Evolutionary conservation across 176 grass and related monocot genomes (phyloP), one percentile per base, ranked within the genome.

Genomic region (Bothriochloa decipiens): DNA sequence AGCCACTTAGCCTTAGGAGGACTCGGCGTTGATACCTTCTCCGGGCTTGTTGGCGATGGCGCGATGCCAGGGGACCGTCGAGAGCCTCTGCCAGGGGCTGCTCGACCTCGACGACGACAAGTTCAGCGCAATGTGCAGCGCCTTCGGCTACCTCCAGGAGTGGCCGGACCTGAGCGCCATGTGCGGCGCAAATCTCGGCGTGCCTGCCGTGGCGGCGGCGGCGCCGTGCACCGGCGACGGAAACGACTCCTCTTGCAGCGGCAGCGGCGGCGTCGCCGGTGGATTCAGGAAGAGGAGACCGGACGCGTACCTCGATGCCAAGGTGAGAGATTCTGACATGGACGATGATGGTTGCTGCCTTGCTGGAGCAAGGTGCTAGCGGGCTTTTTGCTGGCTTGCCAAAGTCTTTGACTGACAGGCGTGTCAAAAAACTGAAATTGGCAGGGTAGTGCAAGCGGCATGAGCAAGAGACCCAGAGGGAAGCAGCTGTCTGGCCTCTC

Each of bases 121-220:
- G 85, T 76, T 80, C 85, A 70, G 70, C 23, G 89, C 76, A 70
- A 81, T 91, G 89, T 86, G 83, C 83, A 81, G 88, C 78, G 78
- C 78, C 18, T 87, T 91, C 41, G 85, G 89, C 4, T 84, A 84
- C 76, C 85, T 81, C 50, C 85, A 84, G 53, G 89, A 87, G 42
- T 96, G 91, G 93, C 83, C 93, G 37, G 87, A 94, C 79, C 70
- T 94, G 57, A 55, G 75, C 72, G 28, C 75, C 61, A 62, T 78
- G 28, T 89, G 84, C 36, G 85, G 75, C 35, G 28, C 69, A 26
- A 67, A 70, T 67, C 78, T 82, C 16, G 83, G 60, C 27, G 85
- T 43, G 55, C 15, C 82, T 15, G 46, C 10, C 15, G 3, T 26
- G 27, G 27, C 26, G 32, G 41, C 39, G 20, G 77, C 53, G 36